Evolutionary conservation across 805 yeast genomes (phyloP).

Genomic region (Tetrapisispora arboricola): DNA sequence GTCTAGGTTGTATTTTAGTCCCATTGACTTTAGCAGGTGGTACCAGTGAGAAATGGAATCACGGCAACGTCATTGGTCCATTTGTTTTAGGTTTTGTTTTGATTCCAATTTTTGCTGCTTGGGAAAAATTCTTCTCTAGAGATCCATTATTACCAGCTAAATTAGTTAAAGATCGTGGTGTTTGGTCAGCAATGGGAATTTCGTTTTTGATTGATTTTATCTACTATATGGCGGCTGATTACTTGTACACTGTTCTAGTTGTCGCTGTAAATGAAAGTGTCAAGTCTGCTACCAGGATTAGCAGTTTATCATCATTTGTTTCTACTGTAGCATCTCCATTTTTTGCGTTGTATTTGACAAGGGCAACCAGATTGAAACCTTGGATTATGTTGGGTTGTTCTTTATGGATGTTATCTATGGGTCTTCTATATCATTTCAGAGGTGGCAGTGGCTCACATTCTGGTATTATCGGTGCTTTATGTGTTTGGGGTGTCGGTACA

Average conservation of each 20-base stretch:
- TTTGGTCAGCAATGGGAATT: constrained; percentile 58
- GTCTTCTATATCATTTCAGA: constrained; percentile 47
- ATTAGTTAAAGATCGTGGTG: constrained; percentile 56
- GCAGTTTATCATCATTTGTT: constrained; percentile 52
- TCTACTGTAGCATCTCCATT: constrained; percentile 51
- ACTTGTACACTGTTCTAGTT: constrained; percentile 52
- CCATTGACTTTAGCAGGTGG: constrained; percentile 78
- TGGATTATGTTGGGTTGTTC: constrained; percentile 50
- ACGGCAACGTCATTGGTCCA: constrained; percentile 56
- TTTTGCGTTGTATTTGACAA: constrained; percentile 43
- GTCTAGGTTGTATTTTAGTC: constrained; percentile 53
- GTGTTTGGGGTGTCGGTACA: constrained; percentile 60
- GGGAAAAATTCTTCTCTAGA: constrained; percentile 48
- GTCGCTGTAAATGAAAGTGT: constrained; percentile 52
- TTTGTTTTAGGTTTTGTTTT: constrained; percentile 55
- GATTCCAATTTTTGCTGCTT: constrained; percentile 46
- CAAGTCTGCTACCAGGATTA: constrained; percentile 55
- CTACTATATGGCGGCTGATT: constrained; percentile 62
- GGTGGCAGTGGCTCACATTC: constrained; percentile 38
- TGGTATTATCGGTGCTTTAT: constrained; percentile 58
- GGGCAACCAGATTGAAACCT: constrained; percentile 43
- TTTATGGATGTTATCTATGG: constrained; percentile 53
- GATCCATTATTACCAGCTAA: constrained; percentile 56
- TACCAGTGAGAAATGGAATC: constrained; percentile 40
- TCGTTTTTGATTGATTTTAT: constrained; percentile 50